phyloP scores from a whole-genome alignment of 306 rosid genomes.

The Pyrus communis region DNA sequence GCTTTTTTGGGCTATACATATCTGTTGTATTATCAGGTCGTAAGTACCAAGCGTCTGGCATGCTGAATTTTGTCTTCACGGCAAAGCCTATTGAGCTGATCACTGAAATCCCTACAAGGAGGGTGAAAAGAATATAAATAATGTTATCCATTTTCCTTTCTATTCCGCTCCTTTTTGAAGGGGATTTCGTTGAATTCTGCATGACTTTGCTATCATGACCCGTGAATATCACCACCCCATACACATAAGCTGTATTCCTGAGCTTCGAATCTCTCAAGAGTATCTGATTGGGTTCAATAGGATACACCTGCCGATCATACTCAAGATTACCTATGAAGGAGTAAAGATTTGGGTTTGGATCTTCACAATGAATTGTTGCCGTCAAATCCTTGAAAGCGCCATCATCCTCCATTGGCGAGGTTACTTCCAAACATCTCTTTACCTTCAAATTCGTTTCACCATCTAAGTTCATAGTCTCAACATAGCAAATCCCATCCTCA shows the following conservation, averaged over 20 bases:
- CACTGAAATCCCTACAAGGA: slow-evolving; percentile 71
- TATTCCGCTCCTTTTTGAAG: slow-evolving; percentile 87
- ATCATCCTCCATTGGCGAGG: slow-evolving; percentile 58
- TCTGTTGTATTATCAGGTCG: slow-evolving; percentile 33
- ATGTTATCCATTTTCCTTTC: slow-evolving; percentile 89
- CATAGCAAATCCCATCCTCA: slow-evolving; percentile 96
- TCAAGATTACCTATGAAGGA: slow-evolving; percentile 85
- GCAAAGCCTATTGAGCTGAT: slow-evolving; percentile 79
- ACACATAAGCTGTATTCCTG: slow-evolving; percentile 73
- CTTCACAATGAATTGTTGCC: slow-evolving; percentile 74
- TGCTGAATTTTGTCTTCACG: slow-evolving; percentile 43
- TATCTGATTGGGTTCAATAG: slow-evolving; percentile 86
- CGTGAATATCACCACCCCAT: slow-evolving; percentile 86
- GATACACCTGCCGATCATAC: slow-evolving; percentile 59
- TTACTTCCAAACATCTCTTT: slow-evolving; percentile 81
- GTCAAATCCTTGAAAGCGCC: slow-evolving; percentile 65
- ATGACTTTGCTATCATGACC: slow-evolving; percentile 99
- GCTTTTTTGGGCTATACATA: slow-evolving; percentile 50
- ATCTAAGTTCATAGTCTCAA: slow-evolving; percentile 98
- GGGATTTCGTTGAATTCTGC: slow-evolving; percentile 91
- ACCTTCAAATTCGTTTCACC: slow-evolving; percentile 96
- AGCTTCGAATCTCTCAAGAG: slow-evolving; percentile 96
- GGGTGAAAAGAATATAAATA: slow-evolving; percentile 76
- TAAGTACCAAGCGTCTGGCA: slow-evolving; percentile 62
- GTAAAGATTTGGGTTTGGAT: slow-evolving; percentile 91